These are phyloP conservation scores for Aspergillus versicolor DNA, from an alignment of 2,329 filamentous ascomycete genomes.

Conservation along the genomic window DNA sequence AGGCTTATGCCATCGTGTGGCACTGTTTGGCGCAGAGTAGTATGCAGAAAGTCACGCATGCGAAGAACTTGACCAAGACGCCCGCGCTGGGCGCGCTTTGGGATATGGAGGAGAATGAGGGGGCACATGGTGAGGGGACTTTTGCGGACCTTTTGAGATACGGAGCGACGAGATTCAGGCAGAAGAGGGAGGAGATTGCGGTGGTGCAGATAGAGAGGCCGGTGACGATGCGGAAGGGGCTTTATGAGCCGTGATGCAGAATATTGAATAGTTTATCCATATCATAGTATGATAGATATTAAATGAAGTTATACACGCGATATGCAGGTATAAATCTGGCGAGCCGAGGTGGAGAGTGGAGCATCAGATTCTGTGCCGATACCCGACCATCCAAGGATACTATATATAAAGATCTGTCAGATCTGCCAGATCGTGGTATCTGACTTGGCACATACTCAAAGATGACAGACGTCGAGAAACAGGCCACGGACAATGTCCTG, in stretches of 20 bases:
- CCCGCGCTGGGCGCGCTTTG: neutral
- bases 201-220: neutral
- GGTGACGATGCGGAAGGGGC: neutral
- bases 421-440: no score
- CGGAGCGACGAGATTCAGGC: neutral
- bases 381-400: no score
- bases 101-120: conserved; percentile 1
- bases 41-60: neutral
- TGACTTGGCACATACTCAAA: no score
- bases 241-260: conserved; percentile 23
- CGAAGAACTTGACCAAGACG: neutral
- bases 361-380: no score
- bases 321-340: no score
- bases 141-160: conserved; percentile 3
- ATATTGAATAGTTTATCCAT: no score
- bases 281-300: no score
- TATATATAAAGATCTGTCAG: no score
- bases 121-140: neutral
- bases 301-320: no score
- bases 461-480: no score
- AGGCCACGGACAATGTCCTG: no score
- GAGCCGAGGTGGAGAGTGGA: no score
- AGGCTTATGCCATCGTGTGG: neutral
- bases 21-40: neutral
- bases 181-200: neutral